phyloP scores from a whole-genome alignment of 163 green algal species.

The Coccomyxa subellipsoidea region DNA sequence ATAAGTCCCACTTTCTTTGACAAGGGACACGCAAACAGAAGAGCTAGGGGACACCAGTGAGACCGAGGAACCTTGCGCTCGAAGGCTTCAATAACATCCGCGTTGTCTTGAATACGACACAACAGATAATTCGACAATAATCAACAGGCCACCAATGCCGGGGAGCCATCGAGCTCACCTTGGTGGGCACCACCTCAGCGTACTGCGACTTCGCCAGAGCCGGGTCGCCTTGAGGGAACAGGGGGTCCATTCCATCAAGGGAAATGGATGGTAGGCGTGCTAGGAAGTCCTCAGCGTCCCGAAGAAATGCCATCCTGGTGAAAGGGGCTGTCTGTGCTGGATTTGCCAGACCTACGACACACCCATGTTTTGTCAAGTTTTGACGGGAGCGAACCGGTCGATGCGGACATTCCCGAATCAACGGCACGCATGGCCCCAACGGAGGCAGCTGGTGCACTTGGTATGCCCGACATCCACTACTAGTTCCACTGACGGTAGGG shows the following conservation, averaged over 20 bases:
- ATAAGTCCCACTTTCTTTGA: background rate
- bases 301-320: background rate
- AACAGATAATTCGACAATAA: no score
- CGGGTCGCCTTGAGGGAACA: background rate
- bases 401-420: no score
- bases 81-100: no score
- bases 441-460: no score
- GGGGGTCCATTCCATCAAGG: background rate
- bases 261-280: background rate
- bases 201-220: background rate
- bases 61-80: no score
- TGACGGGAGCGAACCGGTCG: no score
- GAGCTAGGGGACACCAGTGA: background rate
- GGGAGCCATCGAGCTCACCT: background rate
- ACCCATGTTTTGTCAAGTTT: no score
- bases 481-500: no score
- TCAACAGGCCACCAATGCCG: background rate
- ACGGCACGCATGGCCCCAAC: no score
- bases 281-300: slow-evolving; percentile 3
- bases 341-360: background rate
- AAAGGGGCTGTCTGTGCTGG: background rate
- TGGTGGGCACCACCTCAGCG: background rate
- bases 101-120: no score
- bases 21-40: background rate
- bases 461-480: no score